phyloP scores from a whole-genome alignment of 2,329 filamentous ascomycete genomes.

The Trichophaea hybrida region DNA sequence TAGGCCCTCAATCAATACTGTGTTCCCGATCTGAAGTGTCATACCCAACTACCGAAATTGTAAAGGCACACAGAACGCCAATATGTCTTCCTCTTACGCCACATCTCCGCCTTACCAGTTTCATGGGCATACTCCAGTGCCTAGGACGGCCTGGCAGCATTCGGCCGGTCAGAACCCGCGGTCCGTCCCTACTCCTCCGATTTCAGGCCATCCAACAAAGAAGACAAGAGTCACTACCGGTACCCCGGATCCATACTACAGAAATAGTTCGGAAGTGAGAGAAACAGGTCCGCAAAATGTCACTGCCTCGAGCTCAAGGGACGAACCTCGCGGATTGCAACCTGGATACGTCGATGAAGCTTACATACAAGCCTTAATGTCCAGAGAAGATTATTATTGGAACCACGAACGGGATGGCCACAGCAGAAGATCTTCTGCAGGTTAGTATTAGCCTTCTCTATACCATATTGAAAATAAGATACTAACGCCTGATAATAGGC shows the following conservation, averaged over 20 bases:
- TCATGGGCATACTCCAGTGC: not conserved
- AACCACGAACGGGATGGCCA: not conserved
- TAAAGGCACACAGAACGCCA: not conserved
- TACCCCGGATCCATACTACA: not conserved
- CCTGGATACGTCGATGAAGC: not conserved
- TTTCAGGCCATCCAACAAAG: not conserved
- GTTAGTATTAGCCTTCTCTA: not conserved
- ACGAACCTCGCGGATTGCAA: not conserved
- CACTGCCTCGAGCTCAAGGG: not conserved
- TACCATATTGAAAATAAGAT: not conserved
- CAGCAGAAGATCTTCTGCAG: not conserved
- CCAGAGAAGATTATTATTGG: not conserved
- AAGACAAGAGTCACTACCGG: not conserved
- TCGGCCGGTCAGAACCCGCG: not conserved
- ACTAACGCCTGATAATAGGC: not conserved
- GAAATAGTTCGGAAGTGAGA: not conserved
- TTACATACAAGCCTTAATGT: not conserved
- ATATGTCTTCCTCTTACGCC: not conserved
- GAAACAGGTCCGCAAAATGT: not conserved
- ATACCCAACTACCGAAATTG: not conserved
- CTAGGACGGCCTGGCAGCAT: not conserved
- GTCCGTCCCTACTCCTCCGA: not conserved
- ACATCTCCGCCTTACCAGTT: not conserved
- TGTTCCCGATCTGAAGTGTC: too few relatives aligned
- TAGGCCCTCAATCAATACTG: too few relatives aligned